Evolutionary conservation across 2,329 filamentous ascomycete genomes (phyloP).

Genomic region (Paracamarosporium sp.): DNA sequence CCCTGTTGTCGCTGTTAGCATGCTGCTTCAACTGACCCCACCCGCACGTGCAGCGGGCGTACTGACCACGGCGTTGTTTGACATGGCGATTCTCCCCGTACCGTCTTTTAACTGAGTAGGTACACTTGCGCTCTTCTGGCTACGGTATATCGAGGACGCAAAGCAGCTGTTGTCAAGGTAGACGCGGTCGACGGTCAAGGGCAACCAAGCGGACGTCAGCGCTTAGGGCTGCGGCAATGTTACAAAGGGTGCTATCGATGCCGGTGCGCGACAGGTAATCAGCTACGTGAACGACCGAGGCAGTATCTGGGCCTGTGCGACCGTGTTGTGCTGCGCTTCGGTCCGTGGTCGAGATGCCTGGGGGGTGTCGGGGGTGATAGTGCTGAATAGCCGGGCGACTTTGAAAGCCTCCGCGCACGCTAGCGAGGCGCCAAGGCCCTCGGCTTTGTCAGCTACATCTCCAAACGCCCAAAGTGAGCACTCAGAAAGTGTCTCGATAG

Average conservation of each 20-base stretch:
- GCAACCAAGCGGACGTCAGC: conserved; percentile 30
- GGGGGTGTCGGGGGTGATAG: conserved; percentile 36
- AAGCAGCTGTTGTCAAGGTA: conserved; percentile 27
- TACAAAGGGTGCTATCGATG: conserved; percentile 30
- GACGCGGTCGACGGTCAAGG: conserved; percentile 20
- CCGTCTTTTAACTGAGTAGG: conserved; percentile 10
- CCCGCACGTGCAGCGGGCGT: conserved; percentile 25
- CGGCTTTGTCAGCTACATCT: not conserved
- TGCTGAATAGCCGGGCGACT: conserved; percentile 12
- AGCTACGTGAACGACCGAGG: conserved; percentile 22
- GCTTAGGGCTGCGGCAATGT: conserved; percentile 32
- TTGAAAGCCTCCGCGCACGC: conserved; percentile 9
- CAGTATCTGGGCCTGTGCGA: conserved; percentile 39
- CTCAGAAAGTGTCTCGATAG: not conserved
- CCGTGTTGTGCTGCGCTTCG: conserved; percentile 36
- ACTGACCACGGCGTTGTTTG: conserved; percentile 49
- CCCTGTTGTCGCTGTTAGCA: conserved; percentile 59
- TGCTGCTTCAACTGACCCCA: conserved; percentile 19
- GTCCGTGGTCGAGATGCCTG: conserved; percentile 35
- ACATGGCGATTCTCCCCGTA: conserved; percentile 36
- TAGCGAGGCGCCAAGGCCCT: not conserved
- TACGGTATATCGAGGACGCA: conserved; percentile 12
- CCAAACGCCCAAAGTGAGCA: not conserved
- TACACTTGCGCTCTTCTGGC: conserved; percentile 14
- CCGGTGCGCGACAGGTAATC: conserved; percentile 29